phyloP scores from a whole-genome alignment of 768 basidiomycete species.

The Pholiota microspora region DNA sequence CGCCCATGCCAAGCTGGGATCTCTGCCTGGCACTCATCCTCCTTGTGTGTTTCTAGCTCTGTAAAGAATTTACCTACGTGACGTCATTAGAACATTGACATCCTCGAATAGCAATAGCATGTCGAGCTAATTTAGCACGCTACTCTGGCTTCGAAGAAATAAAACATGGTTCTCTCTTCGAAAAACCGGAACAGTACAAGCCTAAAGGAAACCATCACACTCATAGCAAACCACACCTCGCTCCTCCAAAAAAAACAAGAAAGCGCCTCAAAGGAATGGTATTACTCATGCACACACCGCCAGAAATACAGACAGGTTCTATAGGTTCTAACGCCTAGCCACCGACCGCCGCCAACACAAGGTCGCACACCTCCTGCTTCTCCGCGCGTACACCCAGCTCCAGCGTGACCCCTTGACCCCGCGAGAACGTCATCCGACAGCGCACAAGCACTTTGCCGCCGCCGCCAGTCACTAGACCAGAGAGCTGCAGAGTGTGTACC shows the following conservation, averaged over 20 bases:
- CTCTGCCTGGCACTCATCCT: slow-evolving; percentile 97
- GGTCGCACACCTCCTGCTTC: slow-evolving; percentile 77
- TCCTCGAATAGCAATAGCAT: no score
- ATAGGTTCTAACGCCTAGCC: slow-evolving; percentile 37
- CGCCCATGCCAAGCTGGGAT: slow-evolving; percentile 92
- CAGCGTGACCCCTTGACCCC: slow-evolving; percentile 88
- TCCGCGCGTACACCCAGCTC: slow-evolving; percentile 92
- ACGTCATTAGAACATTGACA: no score
- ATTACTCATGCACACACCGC: slow-evolving; percentile 9
- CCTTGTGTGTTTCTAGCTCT: no score
- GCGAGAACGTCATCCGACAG: slow-evolving; percentile 92
- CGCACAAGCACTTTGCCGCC: slow-evolving; percentile 95
- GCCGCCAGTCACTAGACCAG: slow-evolving; percentile 87
- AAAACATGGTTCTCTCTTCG: no score
- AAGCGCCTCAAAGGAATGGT: slow-evolving; percentile 9
- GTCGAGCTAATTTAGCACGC: no score
- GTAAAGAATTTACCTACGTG: no score
- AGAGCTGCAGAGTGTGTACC: slow-evolving; percentile 92
- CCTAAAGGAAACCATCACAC: no score
- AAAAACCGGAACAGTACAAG: no score
- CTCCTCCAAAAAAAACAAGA: no score
- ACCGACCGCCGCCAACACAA: slow-evolving; percentile 89
- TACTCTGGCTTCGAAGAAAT: no score
- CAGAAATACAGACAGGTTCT: slow-evolving; percentile 5
- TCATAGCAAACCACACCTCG: no score